Evolutionary conservation across 331 rosid genomes (phyloP), one percentile per base, ranked within the genome.

Genomic region (Acacia pycnantha): DNA sequence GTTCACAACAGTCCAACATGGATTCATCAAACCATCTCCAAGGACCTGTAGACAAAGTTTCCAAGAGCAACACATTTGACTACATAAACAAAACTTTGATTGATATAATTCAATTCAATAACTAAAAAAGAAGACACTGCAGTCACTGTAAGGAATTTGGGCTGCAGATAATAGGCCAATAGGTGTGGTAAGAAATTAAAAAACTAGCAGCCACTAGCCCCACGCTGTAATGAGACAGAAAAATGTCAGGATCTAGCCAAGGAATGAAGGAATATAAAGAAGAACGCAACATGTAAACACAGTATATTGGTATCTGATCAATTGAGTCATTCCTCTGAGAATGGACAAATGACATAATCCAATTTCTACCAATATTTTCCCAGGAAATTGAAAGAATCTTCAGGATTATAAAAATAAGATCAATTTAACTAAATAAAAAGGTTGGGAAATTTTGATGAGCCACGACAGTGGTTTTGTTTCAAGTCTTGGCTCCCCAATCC

Each of bases 11-110:
- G 80, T 95, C 98, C 81, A 95, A 73, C 99, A 95, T 95, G 51
- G 98, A 88, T 74, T 95, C 99, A 90, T 95, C 99, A 77, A 92
- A 93, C 99, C 99, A 95, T 87, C 98, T 95, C 99, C 99, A 93
- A 79, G 99, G 97, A 54, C 99, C 98, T 95, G 75, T n/a, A 58
- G 19, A 65, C n/a, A 81, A 77, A 78, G 31, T 2, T 27, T 19
- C 67, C 73, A 21, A 70, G 46, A 26, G 24, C 70, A 74, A 81
- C 59, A 26, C 46, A 78, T 78, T 46, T 16, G 16, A 65, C 29
- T 53, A 54, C 12, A 73, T 47, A 82, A 79, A 53, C 51, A 61
- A 82, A 73, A 21, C 1, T 11, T 13, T 58, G 10, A 41, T 14
- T 37, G 29, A 35, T 50, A 24, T 54, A 21, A 31, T 56, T 74